phyloP scores from a whole-genome alignment of 2,329 filamentous ascomycete genomes.

The Eutypella sp. region DNA sequence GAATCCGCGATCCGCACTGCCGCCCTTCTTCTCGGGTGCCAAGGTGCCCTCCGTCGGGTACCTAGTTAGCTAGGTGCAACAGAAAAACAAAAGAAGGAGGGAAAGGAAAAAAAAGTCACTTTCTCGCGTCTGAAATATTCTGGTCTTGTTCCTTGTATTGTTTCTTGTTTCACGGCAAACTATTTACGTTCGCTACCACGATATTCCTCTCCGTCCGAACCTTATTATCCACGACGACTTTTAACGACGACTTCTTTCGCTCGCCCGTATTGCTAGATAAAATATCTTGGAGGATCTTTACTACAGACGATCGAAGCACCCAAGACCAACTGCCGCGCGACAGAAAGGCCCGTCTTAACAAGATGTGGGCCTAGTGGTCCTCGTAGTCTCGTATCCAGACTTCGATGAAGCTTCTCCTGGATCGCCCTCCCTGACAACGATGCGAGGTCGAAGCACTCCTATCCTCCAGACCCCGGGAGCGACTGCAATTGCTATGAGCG shows the following conservation, averaged over 20 bases:
- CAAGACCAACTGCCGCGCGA: conserved; percentile 9
- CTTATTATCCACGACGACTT: no score
- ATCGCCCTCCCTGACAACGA: conserved; percentile 14
- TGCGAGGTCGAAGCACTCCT: conserved; percentile 20
- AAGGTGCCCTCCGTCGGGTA: background rate
- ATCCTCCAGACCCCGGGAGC: conserved; percentile 7
- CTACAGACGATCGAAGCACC: no score
- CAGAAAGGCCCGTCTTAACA: conserved; percentile 14
- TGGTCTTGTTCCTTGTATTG: background rate
- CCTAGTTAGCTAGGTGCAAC: no score
- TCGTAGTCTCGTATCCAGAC: conserved; percentile 11
- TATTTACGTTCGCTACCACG: no score
- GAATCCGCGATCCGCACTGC: no score
- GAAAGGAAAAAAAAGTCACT: background rate
- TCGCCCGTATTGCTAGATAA: no score
- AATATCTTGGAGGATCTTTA: no score
- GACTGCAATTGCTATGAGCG: conserved; percentile 2
- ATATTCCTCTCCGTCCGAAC: no score
- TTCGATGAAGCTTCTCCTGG: conserved; percentile 13
- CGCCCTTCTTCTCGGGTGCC: no score
- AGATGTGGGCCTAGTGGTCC: conserved; percentile 24
- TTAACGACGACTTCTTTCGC: no score
- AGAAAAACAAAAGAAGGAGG: no score
- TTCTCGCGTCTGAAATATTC: background rate
- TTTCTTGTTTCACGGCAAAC: no score